These are phyloP conservation scores for Canariomyces notabilis DNA, from an alignment of 2,329 filamentous ascomycete genomes.

Conservation along the genomic window DNA sequence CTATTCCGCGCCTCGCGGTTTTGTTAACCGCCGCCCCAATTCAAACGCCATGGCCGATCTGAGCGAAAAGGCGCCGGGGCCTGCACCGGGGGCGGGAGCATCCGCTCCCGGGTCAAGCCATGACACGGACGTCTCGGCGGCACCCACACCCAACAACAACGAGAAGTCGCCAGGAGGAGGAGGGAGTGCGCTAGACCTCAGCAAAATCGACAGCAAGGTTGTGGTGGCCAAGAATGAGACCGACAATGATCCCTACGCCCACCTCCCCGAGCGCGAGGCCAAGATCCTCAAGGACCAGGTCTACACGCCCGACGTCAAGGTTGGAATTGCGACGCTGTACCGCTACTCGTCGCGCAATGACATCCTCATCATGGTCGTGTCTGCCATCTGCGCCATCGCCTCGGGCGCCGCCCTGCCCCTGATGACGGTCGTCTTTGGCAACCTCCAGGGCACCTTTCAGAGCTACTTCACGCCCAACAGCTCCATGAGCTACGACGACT, in stretches of 20 bases:
- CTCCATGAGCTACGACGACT: slow-evolving; percentile 47
- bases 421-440: slow-evolving; percentile 79
- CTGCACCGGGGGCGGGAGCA: slow-evolving; percentile 2
- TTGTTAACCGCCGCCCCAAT: background rate
- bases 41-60: slow-evolving; percentile 7
- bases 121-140: slow-evolving; percentile 10
- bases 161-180: background rate
- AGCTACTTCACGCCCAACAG: slow-evolving; percentile 48
- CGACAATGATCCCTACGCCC: slow-evolving; percentile 22
- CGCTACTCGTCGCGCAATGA: slow-evolving; percentile 66
- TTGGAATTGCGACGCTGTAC: slow-evolving; percentile 61
- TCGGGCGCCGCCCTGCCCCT: slow-evolving; percentile 71
- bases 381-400: slow-evolving; percentile 60
- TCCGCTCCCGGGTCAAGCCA: slow-evolving; percentile 18
- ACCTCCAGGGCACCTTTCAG: slow-evolving; percentile 67
- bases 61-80: slow-evolving; percentile 17
- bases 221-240: slow-evolving; percentile 11
- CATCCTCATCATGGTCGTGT: slow-evolving; percentile 56
- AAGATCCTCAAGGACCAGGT: slow-evolving; percentile 65
- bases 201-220: slow-evolving; percentile 24
- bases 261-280: slow-evolving; percentile 44
- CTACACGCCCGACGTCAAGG: slow-evolving; percentile 56
- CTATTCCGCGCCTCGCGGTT: no score
- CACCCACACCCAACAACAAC: slow-evolving; percentile 3
- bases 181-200: slow-evolving; percentile 12